Conservation (phyloP, 768 basidiomycete species). For the Strobilomyces confusus region DNA sequence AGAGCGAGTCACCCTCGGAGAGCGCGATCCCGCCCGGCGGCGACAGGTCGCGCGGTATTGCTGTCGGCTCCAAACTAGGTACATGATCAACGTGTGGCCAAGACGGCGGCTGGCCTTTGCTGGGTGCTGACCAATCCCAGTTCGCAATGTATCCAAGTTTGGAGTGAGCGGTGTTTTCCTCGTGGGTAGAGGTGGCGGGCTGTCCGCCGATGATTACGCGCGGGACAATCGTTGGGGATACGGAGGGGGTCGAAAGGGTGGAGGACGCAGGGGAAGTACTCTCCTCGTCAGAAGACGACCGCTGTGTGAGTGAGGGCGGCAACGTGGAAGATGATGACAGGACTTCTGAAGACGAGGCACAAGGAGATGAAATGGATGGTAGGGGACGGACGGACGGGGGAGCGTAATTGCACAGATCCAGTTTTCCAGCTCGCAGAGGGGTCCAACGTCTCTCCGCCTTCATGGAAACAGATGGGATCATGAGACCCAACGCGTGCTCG, state of each 20-base stretch:
- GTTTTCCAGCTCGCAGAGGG: constrained; percentile 16
- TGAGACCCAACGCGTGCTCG: constrained; percentile 10
- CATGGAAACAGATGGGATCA: constrained; percentile 2
- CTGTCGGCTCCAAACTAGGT: constrained; percentile 23
- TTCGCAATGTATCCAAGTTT: constrained; percentile 8
- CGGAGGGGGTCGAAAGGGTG: constrained; percentile 23
- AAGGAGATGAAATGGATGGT: constrained; percentile 2
- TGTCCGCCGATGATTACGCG: constrained; percentile 27
- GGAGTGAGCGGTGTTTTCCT: neutral
- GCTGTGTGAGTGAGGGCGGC: neutral
- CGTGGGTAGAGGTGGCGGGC: constrained; percentile 12
- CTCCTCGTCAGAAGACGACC: constrained; percentile 21
- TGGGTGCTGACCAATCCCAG: constrained; percentile 23
- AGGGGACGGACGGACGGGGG: constrained; percentile 20
- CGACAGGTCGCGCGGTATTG: neutral
- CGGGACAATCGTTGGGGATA: constrained; percentile 20
- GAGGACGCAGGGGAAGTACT: constrained; percentile 24
- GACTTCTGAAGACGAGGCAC: neutral
- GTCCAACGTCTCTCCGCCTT: neutral
- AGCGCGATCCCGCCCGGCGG: neutral
- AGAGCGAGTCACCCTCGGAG: constrained; percentile 33
- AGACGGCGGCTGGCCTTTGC: neutral
- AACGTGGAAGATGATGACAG: neutral
- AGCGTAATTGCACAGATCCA: constrained; percentile 32
- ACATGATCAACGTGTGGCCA: neutral